These are phyloP conservation scores for Phyllosticta citrichinensis DNA, from an alignment of 2,329 filamentous ascomycete genomes.

Conservation along the genomic window DNA sequence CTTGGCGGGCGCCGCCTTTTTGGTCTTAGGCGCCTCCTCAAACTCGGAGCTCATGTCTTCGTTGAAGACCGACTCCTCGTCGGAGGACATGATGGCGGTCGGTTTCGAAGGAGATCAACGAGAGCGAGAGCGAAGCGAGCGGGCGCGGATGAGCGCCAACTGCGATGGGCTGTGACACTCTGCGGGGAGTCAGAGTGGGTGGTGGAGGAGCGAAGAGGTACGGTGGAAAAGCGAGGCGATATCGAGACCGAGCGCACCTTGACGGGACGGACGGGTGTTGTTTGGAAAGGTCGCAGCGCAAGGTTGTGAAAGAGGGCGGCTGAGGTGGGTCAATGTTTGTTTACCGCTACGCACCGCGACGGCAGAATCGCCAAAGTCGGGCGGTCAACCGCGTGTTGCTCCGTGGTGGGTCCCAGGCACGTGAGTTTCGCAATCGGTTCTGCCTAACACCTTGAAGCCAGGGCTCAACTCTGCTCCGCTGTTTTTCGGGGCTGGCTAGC, in stretches of 20 bases:
- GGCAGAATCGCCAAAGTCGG: background rate
- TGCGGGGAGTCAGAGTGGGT: background rate
- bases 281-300: background rate
- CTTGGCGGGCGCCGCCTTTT: background rate
- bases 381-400: background rate
- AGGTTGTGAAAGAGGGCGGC: background rate
- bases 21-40: conserved; percentile 1
- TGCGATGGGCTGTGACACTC: background rate
- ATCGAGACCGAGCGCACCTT: background rate
- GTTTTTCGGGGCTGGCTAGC: too few species aligned
- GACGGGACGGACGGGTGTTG: background rate
- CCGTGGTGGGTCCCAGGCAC: background rate
- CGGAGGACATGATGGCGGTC: conserved; percentile 12
- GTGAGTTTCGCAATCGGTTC: background rate
- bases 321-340: background rate
- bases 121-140: background rate
- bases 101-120: background rate
- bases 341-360: background rate
- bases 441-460: background rate
- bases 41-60: conserved; percentile 9
- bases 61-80: conserved; percentile 19
- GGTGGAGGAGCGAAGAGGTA: background rate
- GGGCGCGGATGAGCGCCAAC: background rate
- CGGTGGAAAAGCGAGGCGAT: background rate
- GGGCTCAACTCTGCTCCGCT: background rate